These are phyloP conservation scores for Coprinellus micaceus DNA, from an alignment of 768 basidiomycete genomes.

Conservation along the genomic window DNA sequence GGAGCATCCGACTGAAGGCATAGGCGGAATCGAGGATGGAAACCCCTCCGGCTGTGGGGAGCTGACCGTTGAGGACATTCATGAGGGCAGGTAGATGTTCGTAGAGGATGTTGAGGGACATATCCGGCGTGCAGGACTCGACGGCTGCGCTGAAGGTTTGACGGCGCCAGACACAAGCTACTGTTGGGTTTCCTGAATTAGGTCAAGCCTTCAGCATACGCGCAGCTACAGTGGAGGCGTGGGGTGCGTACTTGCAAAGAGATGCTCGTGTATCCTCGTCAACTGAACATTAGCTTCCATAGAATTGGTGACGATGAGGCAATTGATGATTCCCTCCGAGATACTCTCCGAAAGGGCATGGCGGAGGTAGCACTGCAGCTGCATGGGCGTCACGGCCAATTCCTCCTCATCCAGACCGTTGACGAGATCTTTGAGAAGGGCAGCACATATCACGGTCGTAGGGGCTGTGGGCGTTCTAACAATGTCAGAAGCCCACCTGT, in stretches of 20 bases:
- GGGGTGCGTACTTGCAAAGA: slow-evolving; percentile 65
- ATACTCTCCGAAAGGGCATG: slow-evolving; percentile 78
- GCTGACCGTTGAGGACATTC: slow-evolving; percentile 42
- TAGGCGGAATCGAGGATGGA: slow-evolving; percentile 72
- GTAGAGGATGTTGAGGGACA: slow-evolving; percentile 60
- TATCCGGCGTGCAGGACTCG: slow-evolving; percentile 68
- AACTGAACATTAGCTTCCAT: slow-evolving; percentile 81
- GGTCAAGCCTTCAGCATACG: not conserved
- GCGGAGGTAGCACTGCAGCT: slow-evolving; percentile 74
- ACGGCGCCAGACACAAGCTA: slow-evolving; percentile 87
- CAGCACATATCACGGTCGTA: slow-evolving; percentile 51
- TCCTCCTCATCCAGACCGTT: slow-evolving; percentile 43
- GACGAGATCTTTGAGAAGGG: slow-evolving; percentile 57
- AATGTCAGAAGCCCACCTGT: slow-evolving; percentile 83
- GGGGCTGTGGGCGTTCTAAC: slow-evolving; percentile 54
- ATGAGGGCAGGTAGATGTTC: slow-evolving; percentile 72
- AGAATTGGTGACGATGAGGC: slow-evolving; percentile 82
- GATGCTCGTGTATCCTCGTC: slow-evolving; percentile 83
- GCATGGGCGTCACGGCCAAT: slow-evolving; percentile 55
- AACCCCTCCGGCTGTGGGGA: slow-evolving; percentile 43
- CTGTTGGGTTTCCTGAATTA: slow-evolving; percentile 70
- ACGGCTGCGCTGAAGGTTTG: slow-evolving; percentile 89
- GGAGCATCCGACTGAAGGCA: slow-evolving; percentile 82
- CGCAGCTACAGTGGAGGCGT: slow-evolving; percentile 1
- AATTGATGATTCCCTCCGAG: slow-evolving; percentile 78